phyloP scores from a whole-genome alignment of 108 stramenopile genomes.

The Skeletonema marinoi region DNA sequence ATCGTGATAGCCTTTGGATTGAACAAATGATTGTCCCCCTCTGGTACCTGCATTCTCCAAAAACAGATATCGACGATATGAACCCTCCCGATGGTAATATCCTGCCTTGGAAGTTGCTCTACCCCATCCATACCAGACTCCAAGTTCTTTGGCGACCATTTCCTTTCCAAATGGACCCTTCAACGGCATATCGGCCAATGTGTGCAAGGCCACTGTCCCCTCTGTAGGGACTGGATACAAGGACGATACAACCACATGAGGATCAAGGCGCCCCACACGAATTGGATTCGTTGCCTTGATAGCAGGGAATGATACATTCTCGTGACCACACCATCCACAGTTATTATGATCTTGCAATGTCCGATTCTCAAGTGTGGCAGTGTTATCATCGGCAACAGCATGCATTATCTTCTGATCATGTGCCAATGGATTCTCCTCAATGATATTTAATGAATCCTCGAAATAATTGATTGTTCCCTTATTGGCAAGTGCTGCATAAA shows the following conservation, averaged over 20 bases:
- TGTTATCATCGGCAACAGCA: not conserved
- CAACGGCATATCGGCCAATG: constrained; percentile 28
- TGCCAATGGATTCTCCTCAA: constrained; percentile 14
- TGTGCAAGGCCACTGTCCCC: constrained; percentile 38
- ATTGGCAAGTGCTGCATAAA: constrained; percentile 40
- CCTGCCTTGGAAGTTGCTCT: not conserved
- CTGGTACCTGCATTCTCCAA: constrained; percentile 6
- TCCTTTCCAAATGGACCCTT: constrained; percentile 47
- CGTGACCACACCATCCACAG: not conserved
- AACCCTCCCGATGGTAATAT: constrained; percentile 13
- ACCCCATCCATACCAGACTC: constrained; percentile 16
- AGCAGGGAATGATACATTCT: not conserved
- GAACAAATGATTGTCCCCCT: not conserved
- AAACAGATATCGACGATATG: constrained; percentile 14
- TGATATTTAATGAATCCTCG: constrained; percentile 9
- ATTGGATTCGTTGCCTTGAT: not conserved
- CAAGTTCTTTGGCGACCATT: constrained; percentile 50
- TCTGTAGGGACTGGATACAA: constrained; percentile 15
- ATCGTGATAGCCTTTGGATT: constrained; percentile 4
- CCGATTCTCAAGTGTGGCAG: constrained; percentile 6
- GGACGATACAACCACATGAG: not conserved
- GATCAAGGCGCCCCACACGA: not conserved
- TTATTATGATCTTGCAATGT: not conserved
- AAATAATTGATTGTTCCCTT: constrained; percentile 41
- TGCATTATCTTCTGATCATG: constrained; percentile 51